These are phyloP conservation scores for Trametes pubescens DNA, from an alignment of 1,284 basidiomycete species.

Conservation along the genomic window DNA sequence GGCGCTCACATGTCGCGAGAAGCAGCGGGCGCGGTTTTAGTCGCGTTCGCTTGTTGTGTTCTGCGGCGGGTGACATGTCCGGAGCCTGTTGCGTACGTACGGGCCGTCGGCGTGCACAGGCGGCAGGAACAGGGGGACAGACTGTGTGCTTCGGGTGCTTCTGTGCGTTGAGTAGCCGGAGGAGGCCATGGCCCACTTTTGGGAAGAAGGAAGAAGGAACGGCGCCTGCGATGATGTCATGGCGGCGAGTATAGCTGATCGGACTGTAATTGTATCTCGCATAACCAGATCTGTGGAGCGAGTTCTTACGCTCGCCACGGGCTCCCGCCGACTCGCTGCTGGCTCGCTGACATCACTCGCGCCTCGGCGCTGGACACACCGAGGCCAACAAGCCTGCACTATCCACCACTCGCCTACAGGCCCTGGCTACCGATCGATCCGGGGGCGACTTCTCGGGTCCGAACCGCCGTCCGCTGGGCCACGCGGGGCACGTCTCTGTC, in stretches of 20 bases:
- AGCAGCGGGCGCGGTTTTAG: neutral
- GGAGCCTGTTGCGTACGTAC: slow-evolving; percentile 6
- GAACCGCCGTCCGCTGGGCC: neutral
- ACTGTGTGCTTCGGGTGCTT: slow-evolving; percentile 1
- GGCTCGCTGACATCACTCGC: slow-evolving; percentile 27
- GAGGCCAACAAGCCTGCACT: slow-evolving; percentile 18
- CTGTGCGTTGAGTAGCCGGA: slow-evolving; percentile 27
- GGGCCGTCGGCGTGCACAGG: neutral
- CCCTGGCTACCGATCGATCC: neutral
- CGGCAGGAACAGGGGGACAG: slow-evolving; percentile 23
- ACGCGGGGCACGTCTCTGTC: neutral
- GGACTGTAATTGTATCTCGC: slow-evolving; percentile 20
- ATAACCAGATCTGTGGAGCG: slow-evolving; percentile 26
- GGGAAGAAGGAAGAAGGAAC: slow-evolving; percentile 25
- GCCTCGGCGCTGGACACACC: slow-evolving; percentile 20
- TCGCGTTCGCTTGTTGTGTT: neutral
- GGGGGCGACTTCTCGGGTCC: slow-evolving; percentile 3
- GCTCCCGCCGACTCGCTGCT: neutral
- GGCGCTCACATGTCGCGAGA: neutral
- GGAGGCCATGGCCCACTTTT: slow-evolving; percentile 9
- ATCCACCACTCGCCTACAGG: neutral
- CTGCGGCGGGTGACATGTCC: slow-evolving; percentile 6
- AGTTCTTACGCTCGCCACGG: slow-evolving; percentile 4
- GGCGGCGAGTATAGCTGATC: slow-evolving; percentile 30
- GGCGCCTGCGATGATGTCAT: slow-evolving; percentile 31